A percentile compares a stretch with the other conserved stretches of the same genome.
These are phyloP conservation scores for Sporothrix brasiliensis DNA, from an alignment of 2,329 filamentous ascomycete genomes.

Conservation along the genomic window DNA sequence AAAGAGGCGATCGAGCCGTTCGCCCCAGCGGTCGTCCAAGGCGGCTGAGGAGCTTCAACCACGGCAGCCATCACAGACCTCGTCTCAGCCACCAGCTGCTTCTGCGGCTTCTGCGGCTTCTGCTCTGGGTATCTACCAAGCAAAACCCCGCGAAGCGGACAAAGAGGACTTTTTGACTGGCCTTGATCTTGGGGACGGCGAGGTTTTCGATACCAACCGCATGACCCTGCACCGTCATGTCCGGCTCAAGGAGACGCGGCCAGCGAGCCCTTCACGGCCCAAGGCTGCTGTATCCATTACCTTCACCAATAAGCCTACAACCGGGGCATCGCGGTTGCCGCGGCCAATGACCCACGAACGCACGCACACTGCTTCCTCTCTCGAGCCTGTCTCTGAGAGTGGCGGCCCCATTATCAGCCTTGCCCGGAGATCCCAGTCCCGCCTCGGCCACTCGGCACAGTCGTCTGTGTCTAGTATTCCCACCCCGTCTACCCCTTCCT, in stretches of 20 bases:
- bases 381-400: constrained; percentile 93
- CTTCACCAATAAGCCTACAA: constrained; percentile 77
- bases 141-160: constrained; percentile 47
- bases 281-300: constrained; percentile 83
- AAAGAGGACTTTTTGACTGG: constrained; percentile 82
- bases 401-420: constrained; percentile 68
- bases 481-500: constrained; percentile 62
- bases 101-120: constrained; percentile 27
- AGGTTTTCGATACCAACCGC: constrained; percentile 78
- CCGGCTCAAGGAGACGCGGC: constrained; percentile 74
- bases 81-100: neutral
- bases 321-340: constrained; percentile 70
- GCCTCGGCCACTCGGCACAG: constrained; percentile 67
- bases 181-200: constrained; percentile 82
- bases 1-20: constrained; percentile 66
- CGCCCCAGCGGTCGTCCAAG: constrained; percentile 50
- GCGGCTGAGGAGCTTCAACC: constrained; percentile 40
- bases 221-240: constrained; percentile 88
- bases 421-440: constrained; percentile 65
- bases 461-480: constrained; percentile 68
- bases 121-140: constrained; percentile 26
- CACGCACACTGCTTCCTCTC: constrained; percentile 66
- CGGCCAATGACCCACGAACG: constrained; percentile 72
- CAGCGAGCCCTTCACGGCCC: constrained; percentile 69
- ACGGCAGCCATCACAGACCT: constrained; percentile 36